Evolutionary conservation across 2,329 filamentous ascomycete species (phyloP), one percentile per base, ranked within the genome.

Genomic region (Tolypocladium capitatum): DNA sequence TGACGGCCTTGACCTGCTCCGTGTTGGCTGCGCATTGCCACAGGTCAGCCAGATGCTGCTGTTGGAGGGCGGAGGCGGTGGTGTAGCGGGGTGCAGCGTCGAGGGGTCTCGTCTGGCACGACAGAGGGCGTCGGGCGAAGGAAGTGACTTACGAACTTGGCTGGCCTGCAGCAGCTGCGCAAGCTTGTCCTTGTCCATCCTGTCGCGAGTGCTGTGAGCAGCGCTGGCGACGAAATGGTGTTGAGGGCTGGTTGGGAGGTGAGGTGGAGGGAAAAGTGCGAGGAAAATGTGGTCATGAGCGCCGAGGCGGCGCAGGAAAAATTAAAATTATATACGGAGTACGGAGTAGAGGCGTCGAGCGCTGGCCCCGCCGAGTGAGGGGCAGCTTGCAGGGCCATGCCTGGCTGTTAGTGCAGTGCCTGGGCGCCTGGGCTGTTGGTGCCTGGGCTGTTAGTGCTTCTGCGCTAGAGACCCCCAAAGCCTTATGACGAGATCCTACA

Each of bases 1-100:
- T 98, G 53, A 90, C 88, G 56, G 85, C 81, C 78, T 96, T 94
- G 67, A 94, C 83, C 68, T 83, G 81, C 58, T 86, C 81, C 56
- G 89, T 95, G 69, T 94, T 84, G 63, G 92, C 89, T 94, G 61
- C 34, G 38, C 31, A 32, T 27, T 27, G 45, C 21, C 38, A 43
- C 28, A 46, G 47, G 42, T 47, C 46, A 49, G 42, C 45, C n/a
- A 31, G 30, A 52, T 28, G 45, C 18, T 2, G 20, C 10, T 30
- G 9, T 1, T 30, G 16, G 16, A 41, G 21, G 5, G 20, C 20
- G 20, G 20, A 3, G 20, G 4, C 3, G 35, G 21, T 11, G 20
- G 4, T 1, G 35, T 8, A 2, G 35, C 35, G 35, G 35, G 20
- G 35, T 38, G 35, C 21, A 41, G 38, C 14, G 13, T 40, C 36